Conservation (phyloP, 768 basidiomycete genomes). For the Amanita exitialis region DNA sequence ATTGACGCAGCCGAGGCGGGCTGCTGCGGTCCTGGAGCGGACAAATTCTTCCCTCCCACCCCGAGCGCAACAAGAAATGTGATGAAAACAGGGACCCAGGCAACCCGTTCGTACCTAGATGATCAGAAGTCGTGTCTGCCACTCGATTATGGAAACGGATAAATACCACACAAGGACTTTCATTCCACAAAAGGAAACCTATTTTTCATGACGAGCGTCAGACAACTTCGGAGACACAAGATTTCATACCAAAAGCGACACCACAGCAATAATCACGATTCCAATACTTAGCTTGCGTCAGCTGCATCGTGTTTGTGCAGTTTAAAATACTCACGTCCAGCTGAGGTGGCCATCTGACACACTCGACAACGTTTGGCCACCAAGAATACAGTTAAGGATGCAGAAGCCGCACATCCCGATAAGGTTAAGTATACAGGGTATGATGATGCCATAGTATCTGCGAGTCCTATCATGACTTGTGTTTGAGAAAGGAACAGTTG, state of each 20-base stretch:
- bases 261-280: constrained; percentile 65
- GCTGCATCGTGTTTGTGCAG: neutral
- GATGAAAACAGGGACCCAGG: constrained; percentile 74
- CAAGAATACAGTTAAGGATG: constrained; percentile 63
- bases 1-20: constrained; percentile 47
- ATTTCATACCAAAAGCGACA: constrained; percentile 55
- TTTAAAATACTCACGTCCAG: constrained; percentile 26
- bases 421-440: constrained; percentile 52
- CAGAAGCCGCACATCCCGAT: constrained; percentile 59
- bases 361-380: constrained; percentile 43
- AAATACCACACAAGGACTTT: constrained; percentile 33
- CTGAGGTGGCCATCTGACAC: constrained; percentile 29
- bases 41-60: constrained; percentile 63
- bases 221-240: constrained; percentile 19
- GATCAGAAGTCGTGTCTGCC: neutral
- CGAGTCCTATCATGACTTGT: constrained; percentile 8
- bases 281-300: constrained; percentile 44
- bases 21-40: constrained; percentile 30
- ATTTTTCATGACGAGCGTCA: neutral
- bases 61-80: constrained; percentile 64
- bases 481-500: neutral
- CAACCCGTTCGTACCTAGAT: constrained; percentile 55
- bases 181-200: constrained; percentile 52
- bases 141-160: neutral
- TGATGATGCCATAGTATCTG: constrained; percentile 57